phyloP scores from a whole-genome alignment of 116 monocot genomes.

The Posidonia oceanica region DNA sequence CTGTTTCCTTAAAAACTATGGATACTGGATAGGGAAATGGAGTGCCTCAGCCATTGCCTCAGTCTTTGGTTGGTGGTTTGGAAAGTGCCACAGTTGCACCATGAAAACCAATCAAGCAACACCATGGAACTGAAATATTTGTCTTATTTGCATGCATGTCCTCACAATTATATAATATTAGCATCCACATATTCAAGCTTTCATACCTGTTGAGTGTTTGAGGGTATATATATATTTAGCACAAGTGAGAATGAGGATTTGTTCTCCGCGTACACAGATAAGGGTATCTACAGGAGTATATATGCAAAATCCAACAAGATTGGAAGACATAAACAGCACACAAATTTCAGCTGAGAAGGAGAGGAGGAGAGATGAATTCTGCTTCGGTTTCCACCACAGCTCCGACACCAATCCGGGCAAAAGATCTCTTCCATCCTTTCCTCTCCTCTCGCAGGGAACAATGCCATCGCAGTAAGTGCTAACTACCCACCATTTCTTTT shows the following conservation, averaged over 20 bases:
- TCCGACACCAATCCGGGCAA: background rate
- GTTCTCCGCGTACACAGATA: too few species aligned
- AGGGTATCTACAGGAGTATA: too few species aligned
- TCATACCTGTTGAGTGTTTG: too few species aligned
- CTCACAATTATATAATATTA: too few species aligned
- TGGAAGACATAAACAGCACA: too few species aligned
- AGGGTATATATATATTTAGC: too few species aligned
- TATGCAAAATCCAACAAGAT: too few species aligned
- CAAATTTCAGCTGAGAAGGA: too few species aligned
- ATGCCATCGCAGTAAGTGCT: background rate
- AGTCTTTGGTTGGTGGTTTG: background rate
- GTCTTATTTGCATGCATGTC: too few species aligned
- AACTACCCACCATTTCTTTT: background rate
- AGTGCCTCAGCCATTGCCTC: background rate
- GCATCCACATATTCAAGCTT: too few species aligned
- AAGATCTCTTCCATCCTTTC: background rate
- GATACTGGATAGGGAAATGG: background rate
- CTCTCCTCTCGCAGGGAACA: background rate
- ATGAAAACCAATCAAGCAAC: background rate
- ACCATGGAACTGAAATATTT: too few species aligned
- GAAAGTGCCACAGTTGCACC: constrained; percentile 2
- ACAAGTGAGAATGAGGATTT: too few species aligned
- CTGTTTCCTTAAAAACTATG: background rate
- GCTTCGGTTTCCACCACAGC: background rate
- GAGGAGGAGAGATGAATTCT: background rate